phyloP scores from a whole-genome alignment of 73 alveolate species.

The Loxodes magnus region DNA sequence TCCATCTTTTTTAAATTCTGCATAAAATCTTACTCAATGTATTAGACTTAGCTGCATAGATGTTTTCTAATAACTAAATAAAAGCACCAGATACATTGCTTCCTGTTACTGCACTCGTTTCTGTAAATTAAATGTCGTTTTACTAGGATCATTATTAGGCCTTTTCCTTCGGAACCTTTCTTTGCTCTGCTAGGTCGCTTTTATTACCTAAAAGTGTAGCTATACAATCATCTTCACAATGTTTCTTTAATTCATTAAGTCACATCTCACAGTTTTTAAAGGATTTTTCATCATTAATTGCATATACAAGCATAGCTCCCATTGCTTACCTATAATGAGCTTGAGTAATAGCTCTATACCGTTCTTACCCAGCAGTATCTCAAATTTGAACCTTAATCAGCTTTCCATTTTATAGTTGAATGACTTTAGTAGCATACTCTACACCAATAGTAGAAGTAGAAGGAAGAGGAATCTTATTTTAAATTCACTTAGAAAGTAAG shows the following conservation, averaged over 20 bases:
- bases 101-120: constrained; percentile 4
- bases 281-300: background rate
- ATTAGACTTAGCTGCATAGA: too few relatives aligned
- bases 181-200: background rate
- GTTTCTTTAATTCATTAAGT: background rate
- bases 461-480: constrained; percentile 33
- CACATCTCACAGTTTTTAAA: background rate
- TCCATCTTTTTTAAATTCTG: too few relatives aligned
- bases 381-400: constrained; percentile 31
- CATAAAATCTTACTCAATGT: too few relatives aligned
- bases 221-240: background rate
- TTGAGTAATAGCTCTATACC: constrained; percentile 21
- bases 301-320: constrained; percentile 21
- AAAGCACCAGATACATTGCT: background rate
- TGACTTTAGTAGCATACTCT: constrained; percentile 39
- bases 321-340: constrained; percentile 44
- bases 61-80: too few relatives aligned
- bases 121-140: background rate
- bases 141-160: background rate
- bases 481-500: constrained; percentile 29
- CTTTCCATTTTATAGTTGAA: constrained; percentile 15
- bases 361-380: constrained; percentile 36
- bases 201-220: background rate
- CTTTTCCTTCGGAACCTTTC: background rate
- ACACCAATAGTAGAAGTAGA: constrained; percentile 68